Evolutionary conservation across 148 eudicot species (phyloP).

Genomic region (Chenopodium suecicum): DNA sequence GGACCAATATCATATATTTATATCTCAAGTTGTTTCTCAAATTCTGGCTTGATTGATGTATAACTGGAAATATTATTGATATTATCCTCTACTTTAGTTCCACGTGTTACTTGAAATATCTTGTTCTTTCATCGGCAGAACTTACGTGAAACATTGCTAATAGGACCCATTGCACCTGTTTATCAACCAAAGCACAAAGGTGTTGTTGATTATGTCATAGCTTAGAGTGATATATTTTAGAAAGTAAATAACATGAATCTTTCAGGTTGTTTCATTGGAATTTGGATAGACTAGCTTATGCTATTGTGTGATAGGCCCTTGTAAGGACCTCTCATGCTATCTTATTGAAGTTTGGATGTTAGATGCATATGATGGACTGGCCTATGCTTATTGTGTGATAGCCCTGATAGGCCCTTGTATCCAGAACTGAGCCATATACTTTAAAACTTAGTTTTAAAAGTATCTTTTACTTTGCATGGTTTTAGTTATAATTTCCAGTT

Average conservation of each 20-base stretch:
- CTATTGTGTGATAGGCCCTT: no score
- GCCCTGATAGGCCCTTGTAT: neutral
- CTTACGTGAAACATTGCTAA: neutral
- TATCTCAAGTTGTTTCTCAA: constrained; percentile 1
- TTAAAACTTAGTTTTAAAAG: neutral
- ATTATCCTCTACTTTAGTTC: neutral
- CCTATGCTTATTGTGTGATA: neutral
- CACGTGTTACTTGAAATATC: neutral
- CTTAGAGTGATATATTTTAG: neutral
- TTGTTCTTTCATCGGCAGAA: neutral
- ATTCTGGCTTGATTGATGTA: neutral
- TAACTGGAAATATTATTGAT: neutral
- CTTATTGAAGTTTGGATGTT: neutral
- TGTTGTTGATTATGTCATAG: neutral
- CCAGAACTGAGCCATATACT: neutral
- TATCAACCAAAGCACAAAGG: neutral
- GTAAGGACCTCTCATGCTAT: neutral
- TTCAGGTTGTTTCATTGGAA: neutral
- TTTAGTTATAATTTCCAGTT: neutral
- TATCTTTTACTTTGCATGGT: neutral
- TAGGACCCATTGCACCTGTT: neutral
- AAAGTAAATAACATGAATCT: neutral
- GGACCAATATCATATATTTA: neutral
- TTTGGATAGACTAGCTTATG: neutral
- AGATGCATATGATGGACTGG: neutral